Base-by-base conservation (phyloP, 2,329 filamentous ascomycete species). In the Trichoderma aggressivum region DNA sequence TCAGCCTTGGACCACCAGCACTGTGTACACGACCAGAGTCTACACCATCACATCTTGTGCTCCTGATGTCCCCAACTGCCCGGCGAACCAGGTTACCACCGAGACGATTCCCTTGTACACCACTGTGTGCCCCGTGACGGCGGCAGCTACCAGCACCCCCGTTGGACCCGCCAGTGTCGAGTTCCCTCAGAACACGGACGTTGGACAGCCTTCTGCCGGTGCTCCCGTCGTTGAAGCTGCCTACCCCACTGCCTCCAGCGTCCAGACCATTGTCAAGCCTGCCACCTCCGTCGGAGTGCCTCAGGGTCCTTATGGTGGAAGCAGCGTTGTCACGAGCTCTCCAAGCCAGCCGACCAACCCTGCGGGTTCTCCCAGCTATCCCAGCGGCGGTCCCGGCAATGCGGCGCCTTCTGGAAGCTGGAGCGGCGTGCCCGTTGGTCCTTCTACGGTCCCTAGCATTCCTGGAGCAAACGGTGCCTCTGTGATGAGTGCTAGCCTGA, bases 21-120 rank as follows among this genome's bases (percentile, higher is more conserved):
- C 86, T 76, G 80, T 88, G 78, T 88, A 85, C 82, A 80, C 83
- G 75, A 88, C 86, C 76, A 82, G 83, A 76, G 82, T 84, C 73
- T 81, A 85, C 73, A 88, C 86, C 77, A 81, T 88, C 80, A 88
- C 85, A 75, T 84, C 84, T 43, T 89, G 87, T 78, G 83, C 81
- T 66, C 81, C 86, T 55, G 82, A 80, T 70, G 83, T 86, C 73
- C 82, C 83, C 74, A 78, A 87, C 85, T 89, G 87, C 76, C 77
- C 78, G 11, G 77, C 78, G 69, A 78, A 80, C 39, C 73, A 77
- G 21, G 75, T 79, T 68, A 79, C 76, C 36, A 81, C 80, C 1
- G 77, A 79, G 70, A 76, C 81, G 62, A 77, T 81, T 70, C 72
- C 76, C 10, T 59, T 64, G 63, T 81, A 80, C 70, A 83, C 81